phyloP scores from a whole-genome alignment of 192 early-diverging fungal species.

The Chytriomyces hyalinus region DNA sequence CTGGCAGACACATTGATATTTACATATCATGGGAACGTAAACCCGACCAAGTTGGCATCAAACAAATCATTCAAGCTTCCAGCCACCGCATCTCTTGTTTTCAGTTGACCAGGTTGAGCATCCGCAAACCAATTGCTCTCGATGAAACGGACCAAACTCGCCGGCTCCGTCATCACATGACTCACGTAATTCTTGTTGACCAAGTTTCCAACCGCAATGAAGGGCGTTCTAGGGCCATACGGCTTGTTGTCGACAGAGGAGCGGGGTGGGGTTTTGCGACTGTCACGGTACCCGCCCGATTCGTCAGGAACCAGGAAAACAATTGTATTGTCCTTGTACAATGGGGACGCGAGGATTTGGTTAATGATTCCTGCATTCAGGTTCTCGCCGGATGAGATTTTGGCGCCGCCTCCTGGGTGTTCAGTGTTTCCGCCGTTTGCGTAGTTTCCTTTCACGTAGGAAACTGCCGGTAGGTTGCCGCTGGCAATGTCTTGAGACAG shows the following conservation, averaged over 20 bases:
- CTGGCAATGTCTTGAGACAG: neutral
- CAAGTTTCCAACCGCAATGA: slow-evolving; percentile 20
- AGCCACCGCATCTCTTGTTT: slow-evolving; percentile 27
- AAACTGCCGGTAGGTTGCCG: slow-evolving; percentile 25
- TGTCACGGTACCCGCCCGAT: slow-evolving; percentile 33
- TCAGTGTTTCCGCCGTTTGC: slow-evolving; percentile 2
- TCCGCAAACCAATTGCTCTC: slow-evolving; percentile 29
- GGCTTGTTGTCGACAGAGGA: slow-evolving; percentile 12
- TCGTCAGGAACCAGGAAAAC: slow-evolving; percentile 28
- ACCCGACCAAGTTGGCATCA: slow-evolving; percentile 4
- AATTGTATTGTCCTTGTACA: slow-evolving; percentile 30
- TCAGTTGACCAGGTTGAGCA: slow-evolving; percentile 25
- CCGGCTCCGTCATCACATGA: slow-evolving; percentile 28
- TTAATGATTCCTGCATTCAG: slow-evolving; percentile 28
- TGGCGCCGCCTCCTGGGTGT: slow-evolving; percentile 16
- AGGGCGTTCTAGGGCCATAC: slow-evolving; percentile 24
- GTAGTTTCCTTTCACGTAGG: slow-evolving; percentile 23
- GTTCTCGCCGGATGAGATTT: slow-evolving; percentile 32
- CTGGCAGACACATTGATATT: too few species aligned
- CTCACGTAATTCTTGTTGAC: slow-evolving; percentile 36
- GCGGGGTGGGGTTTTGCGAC: slow-evolving; percentile 6
- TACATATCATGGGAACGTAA: neutral
- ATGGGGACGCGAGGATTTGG: slow-evolving; percentile 12
- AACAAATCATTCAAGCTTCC: slow-evolving; percentile 17
- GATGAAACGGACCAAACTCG: slow-evolving; percentile 27